These are phyloP conservation scores for Davidsoniella eucalypti DNA, from an alignment of 2,329 filamentous ascomycete species.

Conservation along the genomic window DNA sequence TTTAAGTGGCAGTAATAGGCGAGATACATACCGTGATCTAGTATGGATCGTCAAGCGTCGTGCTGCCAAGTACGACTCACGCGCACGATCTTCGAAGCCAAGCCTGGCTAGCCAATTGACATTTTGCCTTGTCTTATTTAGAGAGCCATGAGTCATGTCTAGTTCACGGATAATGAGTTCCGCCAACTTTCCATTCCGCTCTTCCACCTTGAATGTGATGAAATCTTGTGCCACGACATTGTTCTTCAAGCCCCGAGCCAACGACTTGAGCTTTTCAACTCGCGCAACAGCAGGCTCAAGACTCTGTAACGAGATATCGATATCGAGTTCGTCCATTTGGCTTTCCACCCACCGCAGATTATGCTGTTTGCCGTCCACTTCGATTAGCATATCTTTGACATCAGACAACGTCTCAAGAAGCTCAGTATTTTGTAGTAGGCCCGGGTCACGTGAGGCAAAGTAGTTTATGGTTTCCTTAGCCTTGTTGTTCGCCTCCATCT, in stretches of 20 bases:
- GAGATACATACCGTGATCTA: constrained; percentile 51
- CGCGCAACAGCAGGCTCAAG: constrained; percentile 72
- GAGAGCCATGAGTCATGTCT: constrained; percentile 59
- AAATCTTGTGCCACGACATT: constrained; percentile 82
- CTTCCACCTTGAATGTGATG: constrained; percentile 79
- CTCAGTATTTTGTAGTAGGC: constrained; percentile 62
- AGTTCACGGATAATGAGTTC: constrained; percentile 62
- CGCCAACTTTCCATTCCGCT: constrained; percentile 63
- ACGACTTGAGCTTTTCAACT: constrained; percentile 68
- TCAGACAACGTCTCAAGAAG: constrained; percentile 63
- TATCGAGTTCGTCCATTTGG: constrained; percentile 91
- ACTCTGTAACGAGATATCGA: constrained; percentile 78
- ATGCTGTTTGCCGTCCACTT: constrained; percentile 91
- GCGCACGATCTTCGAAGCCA: constrained; percentile 77
- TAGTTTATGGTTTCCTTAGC: constrained; percentile 74
- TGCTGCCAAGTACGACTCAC: constrained; percentile 71
- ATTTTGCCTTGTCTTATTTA: constrained; percentile 61
- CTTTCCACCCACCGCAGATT: constrained; percentile 91
- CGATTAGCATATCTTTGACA: constrained; percentile 77
- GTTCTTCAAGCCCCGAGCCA: constrained; percentile 66
- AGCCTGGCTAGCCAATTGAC: constrained; percentile 72
- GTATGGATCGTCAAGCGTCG: constrained; percentile 64
- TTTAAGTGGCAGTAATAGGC: too few relatives aligned
- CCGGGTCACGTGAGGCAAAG: constrained; percentile 62
- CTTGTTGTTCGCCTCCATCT: constrained; percentile 76